Base-by-base conservation (phyloP, 495 filamentous ascomycete genomes). In the Xanthoparmelia taractica region DNA sequence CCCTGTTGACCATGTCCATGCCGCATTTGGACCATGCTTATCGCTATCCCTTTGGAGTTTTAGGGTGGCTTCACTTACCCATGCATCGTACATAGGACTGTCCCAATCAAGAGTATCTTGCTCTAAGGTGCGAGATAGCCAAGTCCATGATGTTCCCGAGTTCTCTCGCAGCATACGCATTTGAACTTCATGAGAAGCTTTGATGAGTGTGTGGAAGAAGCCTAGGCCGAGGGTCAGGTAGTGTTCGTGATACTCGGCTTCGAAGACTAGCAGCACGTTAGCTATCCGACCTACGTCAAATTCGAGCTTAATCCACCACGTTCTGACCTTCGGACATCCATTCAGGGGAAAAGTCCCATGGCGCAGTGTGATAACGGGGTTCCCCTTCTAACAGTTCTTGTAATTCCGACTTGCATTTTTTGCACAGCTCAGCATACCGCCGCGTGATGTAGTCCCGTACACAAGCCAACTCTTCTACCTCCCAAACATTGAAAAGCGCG, bases 401-500 rank as follows among this genome's bases (percentile, higher is more conserved):
- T 0, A 15, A 36, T 7, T 34, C 41, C 2, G 20, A 33, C 31
- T 23, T n/a, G 15, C n/a, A 34, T 7, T 33, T 4, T 47, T 27
- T 48, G 20, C 13, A 37, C 5, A 60, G 13, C 29, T 47, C 38
- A 6, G 36, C 40, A 36, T 60, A 50, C 18, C 58, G 37, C 25
- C 13, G n/a, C 23, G 17, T 50, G 8, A 60, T 11, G 41, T 60
- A 48, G 34, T 60, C 41, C 43, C 58, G 58, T 31, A 60, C 20
- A 36, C 58, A 34, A 27, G 18, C 38, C 20, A 50, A 36, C 12
- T 60, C 43, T 60, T 36, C 58, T 23, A 50, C 43, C 10, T 60
- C 41, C 41, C 41, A 60, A 20, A 31, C 25, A 2, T 37, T n/a
- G 33, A 34, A 60, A 17, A 48, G n/a, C 12, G 37, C 25, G 18